phyloP scores from a whole-genome alignment of 768 basidiomycete genomes.

The Termitomyces bulborhizus region DNA sequence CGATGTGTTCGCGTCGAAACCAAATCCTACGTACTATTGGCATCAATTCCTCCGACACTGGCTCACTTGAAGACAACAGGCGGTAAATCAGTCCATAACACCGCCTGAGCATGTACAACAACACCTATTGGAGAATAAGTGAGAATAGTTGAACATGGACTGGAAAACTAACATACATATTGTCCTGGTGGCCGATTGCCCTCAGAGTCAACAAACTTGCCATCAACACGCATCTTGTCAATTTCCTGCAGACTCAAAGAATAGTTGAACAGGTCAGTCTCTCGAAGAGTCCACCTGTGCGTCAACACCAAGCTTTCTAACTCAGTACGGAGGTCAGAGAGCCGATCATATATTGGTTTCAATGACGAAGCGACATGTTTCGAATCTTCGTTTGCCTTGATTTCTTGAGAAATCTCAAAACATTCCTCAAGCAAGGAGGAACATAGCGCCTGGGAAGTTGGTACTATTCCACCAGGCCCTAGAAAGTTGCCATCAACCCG shows the following conservation, averaged over 20 bases:
- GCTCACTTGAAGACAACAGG: slow-evolving; percentile 90
- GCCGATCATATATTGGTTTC: slow-evolving; percentile 90
- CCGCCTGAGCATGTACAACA: slow-evolving; percentile 87
- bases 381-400: slow-evolving; percentile 87
- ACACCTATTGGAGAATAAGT: slow-evolving; percentile 46
- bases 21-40: slow-evolving; percentile 56
- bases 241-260: slow-evolving; percentile 91
- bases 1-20: neutral
- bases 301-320: slow-evolving; percentile 90
- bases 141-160: neutral
- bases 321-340: slow-evolving; percentile 79
- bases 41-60: slow-evolving; percentile 97
- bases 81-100: slow-evolving; percentile 97
- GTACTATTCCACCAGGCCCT: slow-evolving; percentile 84
- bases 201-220: slow-evolving; percentile 93
- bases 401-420: slow-evolving; percentile 93
- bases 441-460: slow-evolving; percentile 86
- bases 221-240: slow-evolving; percentile 94
- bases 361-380: slow-evolving; percentile 81
- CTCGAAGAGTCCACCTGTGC: slow-evolving; percentile 93
- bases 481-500: slow-evolving; percentile 96
- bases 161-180: slow-evolving; percentile 78
- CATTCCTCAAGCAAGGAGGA: slow-evolving; percentile 93
- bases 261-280: slow-evolving; percentile 93
- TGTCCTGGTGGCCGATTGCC: slow-evolving; percentile 91